Conservation (phyloP, 352 stramenopile genomes). For the Pythium scleroteichum region DNA sequence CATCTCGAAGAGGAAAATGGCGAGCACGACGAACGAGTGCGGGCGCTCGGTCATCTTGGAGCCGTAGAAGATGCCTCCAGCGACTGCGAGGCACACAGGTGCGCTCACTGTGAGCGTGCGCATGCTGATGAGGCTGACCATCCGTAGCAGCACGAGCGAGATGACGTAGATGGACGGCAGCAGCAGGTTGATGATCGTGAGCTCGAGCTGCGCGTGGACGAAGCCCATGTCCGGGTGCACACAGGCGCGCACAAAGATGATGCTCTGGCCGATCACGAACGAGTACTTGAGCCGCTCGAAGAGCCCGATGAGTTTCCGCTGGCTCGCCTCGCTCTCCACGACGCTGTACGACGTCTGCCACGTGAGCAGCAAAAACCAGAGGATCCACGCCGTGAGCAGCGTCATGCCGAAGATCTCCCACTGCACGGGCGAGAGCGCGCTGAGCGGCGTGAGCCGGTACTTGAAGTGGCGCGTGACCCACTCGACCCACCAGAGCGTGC, state of each 20-base stretch:
- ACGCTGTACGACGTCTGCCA: slow-evolving; percentile 62
- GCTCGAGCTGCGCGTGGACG: slow-evolving; percentile 83
- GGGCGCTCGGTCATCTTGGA: slow-evolving; percentile 80
- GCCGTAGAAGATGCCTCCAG: slow-evolving; percentile 55
- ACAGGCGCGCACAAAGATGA: slow-evolving; percentile 79
- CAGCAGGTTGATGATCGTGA: slow-evolving; percentile 88
- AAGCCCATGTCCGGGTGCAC: slow-evolving; percentile 85
- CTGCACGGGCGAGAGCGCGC: slow-evolving; percentile 56
- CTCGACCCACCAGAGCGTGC: slow-evolving; percentile 70
- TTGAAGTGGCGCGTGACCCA: slow-evolving; percentile 75
- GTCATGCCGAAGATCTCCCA: slow-evolving; percentile 85
- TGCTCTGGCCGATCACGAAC: slow-evolving; percentile 73
- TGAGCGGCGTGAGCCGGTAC: slow-evolving; percentile 70
- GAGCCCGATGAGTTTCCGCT: slow-evolving; percentile 62
- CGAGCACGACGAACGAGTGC: slow-evolving; percentile 73
- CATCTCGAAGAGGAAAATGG: slow-evolving; percentile 76
- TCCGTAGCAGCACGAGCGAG: slow-evolving; percentile 75
- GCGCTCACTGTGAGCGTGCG: slow-evolving; percentile 48
- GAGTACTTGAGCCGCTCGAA: slow-evolving; percentile 85
- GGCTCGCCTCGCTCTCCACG: slow-evolving; percentile 54
- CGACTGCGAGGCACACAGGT: slow-evolving; percentile 52
- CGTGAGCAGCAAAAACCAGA: slow-evolving; percentile 80
- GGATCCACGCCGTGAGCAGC: slow-evolving; percentile 76
- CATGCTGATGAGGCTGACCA: slow-evolving; percentile 59
- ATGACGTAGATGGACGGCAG: slow-evolving; percentile 87